Base-by-base conservation (phyloP, 139 green algal genomes). In the Haematococcus sp. region DNA sequence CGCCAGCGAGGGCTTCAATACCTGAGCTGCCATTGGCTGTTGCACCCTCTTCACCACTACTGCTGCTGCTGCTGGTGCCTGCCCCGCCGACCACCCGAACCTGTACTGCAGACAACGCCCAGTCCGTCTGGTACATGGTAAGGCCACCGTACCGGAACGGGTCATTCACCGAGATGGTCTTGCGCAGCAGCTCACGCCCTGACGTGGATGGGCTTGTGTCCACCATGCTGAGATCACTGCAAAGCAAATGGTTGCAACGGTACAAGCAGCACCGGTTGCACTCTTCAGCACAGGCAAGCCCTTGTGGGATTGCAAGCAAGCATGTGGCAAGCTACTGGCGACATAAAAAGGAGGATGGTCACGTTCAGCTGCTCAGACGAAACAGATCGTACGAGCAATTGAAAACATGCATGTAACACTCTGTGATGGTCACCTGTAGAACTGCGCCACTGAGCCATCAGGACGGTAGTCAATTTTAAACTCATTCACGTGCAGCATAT, bases 91-190 rank as follows among this genome's bases (percentile, higher is more conserved):
- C 49, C 11, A 92, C 87, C 33, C 73, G 74, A 33, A 98, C n/a
- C 7, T 72, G 86, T 27, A 98, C 51, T 1, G 88, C 89, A 23
- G 91, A 81, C 25, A 99, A 89, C 16, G 81, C 87, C 93, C 94
- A 99, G 87, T 98, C 93, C 4, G 93, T 98, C 89, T 99, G 91
- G 74, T 96, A 96, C 77, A 96, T 88, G 1, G 91, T 97, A 59
- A 97, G 73, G 15, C 92, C 92, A 31, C 54, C 60, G 63, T 81
- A 96, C 0, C 96, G 82, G 66, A 99, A 90, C 22, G 96, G 96
- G 60, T 95, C 80, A 79, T 99, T 99, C 3, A 99, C 96, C 23
- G 72, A 90, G 68, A 97, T 93, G 19, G 71, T 84, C 81, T 97
- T 97, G 30, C 75, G 75, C 55, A 82, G 40, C 51, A 89, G 44